Evolutionary conservation across 108 stramenopile species (phyloP).

Genomic region (Cyclotella kingstonii): DNA sequence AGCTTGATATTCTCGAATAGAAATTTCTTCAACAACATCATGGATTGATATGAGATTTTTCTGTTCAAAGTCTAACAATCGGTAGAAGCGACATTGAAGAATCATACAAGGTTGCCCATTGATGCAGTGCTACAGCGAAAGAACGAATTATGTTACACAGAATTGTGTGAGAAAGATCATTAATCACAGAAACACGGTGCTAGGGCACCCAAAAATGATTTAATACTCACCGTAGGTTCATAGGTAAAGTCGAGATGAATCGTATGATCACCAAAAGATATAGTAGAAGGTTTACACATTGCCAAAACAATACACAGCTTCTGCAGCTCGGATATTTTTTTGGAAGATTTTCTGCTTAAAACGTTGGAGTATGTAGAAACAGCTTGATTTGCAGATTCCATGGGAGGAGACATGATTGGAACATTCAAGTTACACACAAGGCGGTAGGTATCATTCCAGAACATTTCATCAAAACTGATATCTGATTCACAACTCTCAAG

Average conservation of each 20-base stretch:
- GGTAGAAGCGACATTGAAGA: slow-evolving; percentile 27
- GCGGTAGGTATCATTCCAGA: slow-evolving; percentile 16
- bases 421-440: slow-evolving; percentile 20
- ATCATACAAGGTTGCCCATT: slow-evolving; percentile 44
- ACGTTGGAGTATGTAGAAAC: slow-evolving; percentile 1
- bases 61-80: slow-evolving; percentile 7
- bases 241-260: slow-evolving; percentile 21
- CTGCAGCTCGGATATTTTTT: slow-evolving; percentile 17
- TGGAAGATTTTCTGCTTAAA: not conserved
- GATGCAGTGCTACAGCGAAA: slow-evolving; percentile 15
- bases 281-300: slow-evolving; percentile 9
- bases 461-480: not conserved
- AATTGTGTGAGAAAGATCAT: not conserved
- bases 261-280: not conserved
- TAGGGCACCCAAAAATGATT: too few relatives aligned
- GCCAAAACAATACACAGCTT: slow-evolving; percentile 17
- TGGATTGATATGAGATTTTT: slow-evolving; percentile 1
- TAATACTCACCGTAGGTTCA: slow-evolving; percentile 27
- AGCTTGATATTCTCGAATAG: slow-evolving; percentile 13
- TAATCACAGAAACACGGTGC: not conserved
- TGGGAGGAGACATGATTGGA: slow-evolving; percentile 5
- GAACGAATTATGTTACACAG: not conserved
- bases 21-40: slow-evolving; percentile 15
- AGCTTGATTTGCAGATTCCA: not conserved
- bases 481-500: not conserved